Conservation (phyloP, 1,284 basidiomycete genomes). For the Xerocomus alliaceus region DNA sequence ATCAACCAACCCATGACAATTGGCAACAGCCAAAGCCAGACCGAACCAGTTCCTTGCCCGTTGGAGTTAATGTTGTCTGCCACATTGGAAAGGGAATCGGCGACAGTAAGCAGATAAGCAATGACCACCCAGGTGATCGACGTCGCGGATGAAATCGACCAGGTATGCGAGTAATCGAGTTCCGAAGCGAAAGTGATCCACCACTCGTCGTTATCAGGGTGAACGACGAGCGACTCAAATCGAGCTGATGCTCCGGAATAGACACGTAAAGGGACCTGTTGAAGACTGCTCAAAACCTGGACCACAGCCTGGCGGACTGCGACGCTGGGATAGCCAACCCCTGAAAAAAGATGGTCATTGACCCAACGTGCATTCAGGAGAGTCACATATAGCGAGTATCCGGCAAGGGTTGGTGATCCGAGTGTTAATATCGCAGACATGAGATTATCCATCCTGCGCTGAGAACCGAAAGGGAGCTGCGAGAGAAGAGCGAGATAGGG, state of each 20-base stretch:
- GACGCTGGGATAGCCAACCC: conserved; percentile 26
- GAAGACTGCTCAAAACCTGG: conserved; percentile 32
- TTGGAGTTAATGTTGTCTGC: conserved; percentile 32
- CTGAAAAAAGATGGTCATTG: conserved; percentile 27
- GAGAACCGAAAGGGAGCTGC: conserved; percentile 51
- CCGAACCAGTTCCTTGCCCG: conserved; percentile 47
- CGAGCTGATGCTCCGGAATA: conserved; percentile 26
- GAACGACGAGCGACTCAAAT: conserved; percentile 40
- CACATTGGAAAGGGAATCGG: conserved; percentile 45
- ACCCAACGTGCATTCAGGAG: conserved; percentile 42
- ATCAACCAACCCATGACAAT: conserved; percentile 51
- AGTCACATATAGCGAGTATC: conserved; percentile 43
- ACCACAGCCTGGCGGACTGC: conserved; percentile 25
- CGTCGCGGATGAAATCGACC: conserved; percentile 49
- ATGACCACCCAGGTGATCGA: conserved; percentile 51
- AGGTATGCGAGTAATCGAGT: conserved; percentile 41
- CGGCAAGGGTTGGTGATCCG: conserved; percentile 42
- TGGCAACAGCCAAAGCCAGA: conserved; percentile 52
- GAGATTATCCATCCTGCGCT: conserved; percentile 34
- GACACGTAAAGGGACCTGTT: conserved; percentile 42
- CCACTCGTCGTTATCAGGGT: conserved; percentile 42
- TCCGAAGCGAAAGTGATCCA: conserved; percentile 34
- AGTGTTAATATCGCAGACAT: conserved; percentile 41
- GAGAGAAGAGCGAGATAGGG: conserved; percentile 53
- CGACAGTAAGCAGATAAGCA: conserved; percentile 50